These are phyloP conservation scores for Yamadazyma conglobata DNA, from an alignment of 1,139 yeast genomes.

Conservation along the genomic window DNA sequence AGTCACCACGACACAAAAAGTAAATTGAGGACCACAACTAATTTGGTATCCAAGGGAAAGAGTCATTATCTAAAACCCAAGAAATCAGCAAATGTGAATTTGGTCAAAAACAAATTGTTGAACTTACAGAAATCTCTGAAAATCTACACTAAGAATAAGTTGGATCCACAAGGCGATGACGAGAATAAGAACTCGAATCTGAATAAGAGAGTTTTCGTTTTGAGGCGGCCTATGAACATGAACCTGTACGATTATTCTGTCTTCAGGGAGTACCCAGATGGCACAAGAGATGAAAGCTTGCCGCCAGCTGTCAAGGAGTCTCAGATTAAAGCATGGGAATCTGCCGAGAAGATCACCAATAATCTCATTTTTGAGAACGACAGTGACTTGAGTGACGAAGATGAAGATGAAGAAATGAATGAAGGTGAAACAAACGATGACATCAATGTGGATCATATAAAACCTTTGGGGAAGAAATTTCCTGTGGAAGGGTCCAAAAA, in stretches of 20 bases:
- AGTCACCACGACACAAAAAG: slow-evolving; percentile 1
- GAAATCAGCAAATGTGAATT: slow-evolving; percentile 21
- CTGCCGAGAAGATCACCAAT: slow-evolving; percentile 39
- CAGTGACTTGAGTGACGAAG: slow-evolving; percentile 25
- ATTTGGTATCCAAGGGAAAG: slow-evolving; percentile 11
- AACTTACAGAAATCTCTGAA: slow-evolving; percentile 28
- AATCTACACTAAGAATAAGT: slow-evolving; percentile 11
- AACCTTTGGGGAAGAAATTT: slow-evolving; percentile 3
- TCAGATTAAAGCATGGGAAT: slow-evolving; percentile 47
- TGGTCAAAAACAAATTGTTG: slow-evolving; percentile 27
- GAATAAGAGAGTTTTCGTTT: slow-evolving; percentile 13
- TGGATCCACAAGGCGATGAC: slow-evolving; percentile 8
- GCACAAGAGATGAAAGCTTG: slow-evolving; percentile 18
- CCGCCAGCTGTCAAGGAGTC: slow-evolving; percentile 31
- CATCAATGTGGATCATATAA: slow-evolving; percentile 5
- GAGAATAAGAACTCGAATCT: slow-evolving; percentile 7
- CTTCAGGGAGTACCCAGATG: slow-evolving; percentile 21
- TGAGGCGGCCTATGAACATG: slow-evolving; percentile 20
- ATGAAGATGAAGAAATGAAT: slow-evolving; percentile 23
- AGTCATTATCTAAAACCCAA: slow-evolving; percentile 13
- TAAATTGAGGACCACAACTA: slow-evolving; percentile 9
- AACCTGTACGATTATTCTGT: slow-evolving; percentile 25
- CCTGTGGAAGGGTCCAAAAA: background rate
- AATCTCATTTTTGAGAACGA: slow-evolving; percentile 36
- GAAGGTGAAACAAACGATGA: slow-evolving; percentile 19